A percentile compares a stretch with the other conserved stretches of the same genome.
Evolutionary conservation across 2,329 filamentous ascomycete species (phyloP).

Genomic region (Pochonia chlamydosporia): DNA sequence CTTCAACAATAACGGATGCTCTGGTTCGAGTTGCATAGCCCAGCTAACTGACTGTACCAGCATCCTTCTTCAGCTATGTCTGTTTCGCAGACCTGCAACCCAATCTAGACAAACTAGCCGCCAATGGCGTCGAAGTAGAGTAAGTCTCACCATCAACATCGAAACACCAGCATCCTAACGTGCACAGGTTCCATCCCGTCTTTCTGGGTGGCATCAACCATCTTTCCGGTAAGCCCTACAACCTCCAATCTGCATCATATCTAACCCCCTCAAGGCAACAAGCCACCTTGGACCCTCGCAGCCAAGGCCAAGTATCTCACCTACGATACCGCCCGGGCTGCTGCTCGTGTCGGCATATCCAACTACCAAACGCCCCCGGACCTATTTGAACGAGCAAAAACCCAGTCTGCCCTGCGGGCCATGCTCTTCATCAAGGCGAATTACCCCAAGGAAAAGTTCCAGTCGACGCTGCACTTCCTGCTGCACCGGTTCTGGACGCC

Average conservation of each 20-base stretch:
- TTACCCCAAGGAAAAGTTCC: slow-evolving; percentile 43
- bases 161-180: neutral
- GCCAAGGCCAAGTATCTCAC: slow-evolving; percentile 57
- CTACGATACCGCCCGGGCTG: slow-evolving; percentile 34
- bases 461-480: slow-evolving; percentile 47
- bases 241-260: neutral
- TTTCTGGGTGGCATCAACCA: slow-evolving; percentile 64
- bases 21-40: too few relatives aligned
- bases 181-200: slow-evolving; percentile 59
- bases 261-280: slow-evolving; percentile 51
- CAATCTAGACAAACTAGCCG: slow-evolving; percentile 47
- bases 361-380: slow-evolving; percentile 32
- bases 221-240: slow-evolving; percentile 40
- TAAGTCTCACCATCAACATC: slow-evolving; percentile 29
- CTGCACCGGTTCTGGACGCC: slow-evolving; percentile 59
- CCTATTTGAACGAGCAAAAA: slow-evolving; percentile 37
- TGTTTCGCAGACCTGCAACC: slow-evolving; percentile 51
- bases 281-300: slow-evolving; percentile 65
- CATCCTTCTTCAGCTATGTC: slow-evolving; percentile 58
- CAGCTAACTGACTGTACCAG: too few relatives aligned
- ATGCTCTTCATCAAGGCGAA: slow-evolving; percentile 61
- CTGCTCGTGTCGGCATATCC: slow-evolving; percentile 30
- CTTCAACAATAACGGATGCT: too few relatives aligned
- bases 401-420: slow-evolving; percentile 55
- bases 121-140: slow-evolving; percentile 60